Base-by-base conservation (phyloP, 2,329 filamentous ascomycete genomes). In the Colletotrichum tamarilloi region DNA sequence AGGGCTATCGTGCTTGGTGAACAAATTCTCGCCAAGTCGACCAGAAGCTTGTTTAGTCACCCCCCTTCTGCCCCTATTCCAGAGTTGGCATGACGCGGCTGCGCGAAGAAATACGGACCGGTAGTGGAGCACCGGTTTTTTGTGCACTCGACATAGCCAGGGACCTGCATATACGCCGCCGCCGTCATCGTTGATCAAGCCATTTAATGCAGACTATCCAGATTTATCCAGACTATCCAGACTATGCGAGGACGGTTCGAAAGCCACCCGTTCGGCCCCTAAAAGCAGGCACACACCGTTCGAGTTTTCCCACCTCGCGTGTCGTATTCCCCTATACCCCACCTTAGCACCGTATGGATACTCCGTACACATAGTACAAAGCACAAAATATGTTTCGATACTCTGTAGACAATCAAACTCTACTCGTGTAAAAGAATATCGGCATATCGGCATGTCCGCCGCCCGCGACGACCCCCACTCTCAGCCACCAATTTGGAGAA, bases 21-120 rank as follows among this genome's bases (percentile, higher is more conserved):
- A 26, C 62, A 30, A 26, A 65, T 28, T 69, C 49, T 49, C 58
- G 59, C 66, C 66, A 46, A 60, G 59, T 38, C 49, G 24, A 32
- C 42, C 42, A 35, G 66, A 73, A 73, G 66, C 70, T 69, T 73
- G 53, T 60, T 68, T n/a, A 46, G 66, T 59, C 38, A 68, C 38
- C 65, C 69, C 42, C 46, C 49, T 53, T 56, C 22, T 22, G n/a
- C 67, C 67, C 26, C 56, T 58, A 58, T 32, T 70, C 70, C 24
- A 46, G 60, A 58, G 53, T 60, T 22, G 30, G 70, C 66, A 69
- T 73, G 70, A 59, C 66, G 42, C 66, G 53, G 66, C 59, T 65
- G 49, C 46, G 55, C 42, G 55, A 46, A 35, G 67, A 73, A 73
- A 73, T 56, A 65, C 64, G 58, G 58, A 16, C 42, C 58, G 35